These are phyloP conservation scores for Mycena chlorophos DNA, from an alignment of 768 basidiomycete genomes.

Conservation along the genomic window DNA sequence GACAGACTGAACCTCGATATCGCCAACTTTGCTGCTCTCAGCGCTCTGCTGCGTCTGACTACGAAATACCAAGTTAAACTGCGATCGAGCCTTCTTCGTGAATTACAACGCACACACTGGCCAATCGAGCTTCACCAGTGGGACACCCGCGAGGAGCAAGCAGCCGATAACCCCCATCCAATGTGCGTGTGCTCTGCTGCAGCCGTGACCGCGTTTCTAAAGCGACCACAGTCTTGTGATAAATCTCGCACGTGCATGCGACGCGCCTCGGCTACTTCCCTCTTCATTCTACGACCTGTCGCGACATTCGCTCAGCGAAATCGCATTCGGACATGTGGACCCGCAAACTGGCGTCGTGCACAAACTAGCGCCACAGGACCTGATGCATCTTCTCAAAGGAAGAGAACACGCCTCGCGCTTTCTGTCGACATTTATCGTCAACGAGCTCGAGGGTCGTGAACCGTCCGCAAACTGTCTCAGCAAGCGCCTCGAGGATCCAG, in stretches of 20 bases:
- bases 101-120: conserved; percentile 52
- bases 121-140: conserved; percentile 62
- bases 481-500: conserved; percentile 45
- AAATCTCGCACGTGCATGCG: conserved; percentile 59
- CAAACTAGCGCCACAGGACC: conserved; percentile 51
- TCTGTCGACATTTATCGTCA: conserved; percentile 75
- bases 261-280: conserved; percentile 60
- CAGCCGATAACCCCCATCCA: conserved; percentile 61
- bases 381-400: conserved; percentile 62
- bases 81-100: conserved; percentile 55
- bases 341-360: conserved; percentile 37
- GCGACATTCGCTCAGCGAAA: conserved; percentile 62
- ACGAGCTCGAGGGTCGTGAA: conserved; percentile 66
- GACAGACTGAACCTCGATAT: conserved; percentile 47
- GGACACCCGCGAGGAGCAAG: conserved; percentile 66
- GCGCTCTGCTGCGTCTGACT: conserved; percentile 59
- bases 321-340: conserved; percentile 51
- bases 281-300: conserved; percentile 82
- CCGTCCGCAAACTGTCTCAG: conserved; percentile 51
- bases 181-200: conserved; percentile 47
- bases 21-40: conserved; percentile 52
- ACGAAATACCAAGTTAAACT: conserved; percentile 65
- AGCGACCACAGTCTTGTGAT: conserved; percentile 54
- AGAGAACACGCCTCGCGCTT: conserved; percentile 73
- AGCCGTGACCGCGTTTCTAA: conserved; percentile 9